phyloP scores from a whole-genome alignment of 768 basidiomycete species.

The Russula vinacea region DNA sequence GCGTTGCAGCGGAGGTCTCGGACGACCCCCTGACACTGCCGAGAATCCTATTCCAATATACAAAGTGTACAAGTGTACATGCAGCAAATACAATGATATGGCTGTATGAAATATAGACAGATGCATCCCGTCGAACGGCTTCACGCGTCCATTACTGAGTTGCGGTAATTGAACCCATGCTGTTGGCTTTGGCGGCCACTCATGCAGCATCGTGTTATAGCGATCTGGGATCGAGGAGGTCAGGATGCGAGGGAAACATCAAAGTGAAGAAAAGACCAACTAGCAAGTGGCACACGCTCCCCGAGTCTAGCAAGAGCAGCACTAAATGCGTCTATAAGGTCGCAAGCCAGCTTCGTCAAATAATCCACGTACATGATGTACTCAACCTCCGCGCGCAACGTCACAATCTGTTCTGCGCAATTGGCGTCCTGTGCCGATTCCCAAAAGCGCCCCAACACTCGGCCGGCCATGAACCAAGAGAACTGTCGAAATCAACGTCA shows the following conservation, averaged over 20 bases:
- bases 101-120: background rate
- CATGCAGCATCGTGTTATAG: constrained; percentile 56
- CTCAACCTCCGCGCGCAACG: constrained; percentile 59
- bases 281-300: constrained; percentile 63
- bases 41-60: background rate
- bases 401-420: constrained; percentile 54
- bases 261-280: constrained; percentile 34
- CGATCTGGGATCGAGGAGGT: constrained; percentile 37
- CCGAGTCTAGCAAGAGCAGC: constrained; percentile 60
- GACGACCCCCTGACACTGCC: background rate
- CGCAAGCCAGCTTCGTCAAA: background rate
- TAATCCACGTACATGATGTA: constrained; percentile 56
- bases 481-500: constrained; percentile 41
- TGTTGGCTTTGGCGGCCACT: constrained; percentile 35
- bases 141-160: background rate
- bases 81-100: constrained; percentile 2
- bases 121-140: background rate
- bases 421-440: constrained; percentile 59
- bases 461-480: constrained; percentile 66
- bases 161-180: constrained; percentile 22
- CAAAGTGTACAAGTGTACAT: background rate
- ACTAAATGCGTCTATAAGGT: constrained; percentile 36
- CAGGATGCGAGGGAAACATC: background rate
- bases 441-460: constrained; percentile 64
- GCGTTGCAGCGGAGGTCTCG: background rate